Evolutionary conservation across 73 alveolate genomes (phyloP).

Genomic region (Tetrahymena malaccensis): DNA sequence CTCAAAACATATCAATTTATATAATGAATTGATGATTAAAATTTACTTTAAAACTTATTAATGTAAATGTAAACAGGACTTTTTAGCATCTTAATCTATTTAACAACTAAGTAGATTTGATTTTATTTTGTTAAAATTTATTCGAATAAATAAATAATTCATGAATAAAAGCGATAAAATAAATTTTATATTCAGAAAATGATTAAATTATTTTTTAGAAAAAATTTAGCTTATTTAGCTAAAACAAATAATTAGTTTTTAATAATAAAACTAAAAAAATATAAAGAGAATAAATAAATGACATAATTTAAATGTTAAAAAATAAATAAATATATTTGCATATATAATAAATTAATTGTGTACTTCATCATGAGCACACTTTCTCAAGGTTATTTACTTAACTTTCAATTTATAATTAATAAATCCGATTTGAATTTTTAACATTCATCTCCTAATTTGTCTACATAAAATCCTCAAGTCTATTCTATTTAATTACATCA

Average conservation of each 20-base stretch:
- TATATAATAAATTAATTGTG: no score
- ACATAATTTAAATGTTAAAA: no score
- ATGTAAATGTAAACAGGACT: no score
- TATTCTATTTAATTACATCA: background rate
- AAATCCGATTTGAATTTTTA: background rate
- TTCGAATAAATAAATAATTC: background rate
- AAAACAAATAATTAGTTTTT: no score
- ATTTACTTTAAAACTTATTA: no score
- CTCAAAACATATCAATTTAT: no score
- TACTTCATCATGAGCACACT: background rate
- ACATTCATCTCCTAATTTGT: background rate
- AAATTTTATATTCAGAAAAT: background rate
- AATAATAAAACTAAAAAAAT: no score
- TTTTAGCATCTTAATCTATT: background rate
- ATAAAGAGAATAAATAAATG: no score
- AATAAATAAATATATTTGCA: no score
- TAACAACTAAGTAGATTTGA: background rate
- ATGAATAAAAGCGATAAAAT: background rate
- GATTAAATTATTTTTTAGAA: no score
- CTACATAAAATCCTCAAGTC: background rate
- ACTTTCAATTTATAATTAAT: background rate
- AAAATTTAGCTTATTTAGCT: background rate
- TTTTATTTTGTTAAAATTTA: background rate
- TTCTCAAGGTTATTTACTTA: background rate
- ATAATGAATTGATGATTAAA: no score